Evolutionary conservation across 805 yeast genomes (phyloP).

Genomic region (Candida broadrunensis): DNA sequence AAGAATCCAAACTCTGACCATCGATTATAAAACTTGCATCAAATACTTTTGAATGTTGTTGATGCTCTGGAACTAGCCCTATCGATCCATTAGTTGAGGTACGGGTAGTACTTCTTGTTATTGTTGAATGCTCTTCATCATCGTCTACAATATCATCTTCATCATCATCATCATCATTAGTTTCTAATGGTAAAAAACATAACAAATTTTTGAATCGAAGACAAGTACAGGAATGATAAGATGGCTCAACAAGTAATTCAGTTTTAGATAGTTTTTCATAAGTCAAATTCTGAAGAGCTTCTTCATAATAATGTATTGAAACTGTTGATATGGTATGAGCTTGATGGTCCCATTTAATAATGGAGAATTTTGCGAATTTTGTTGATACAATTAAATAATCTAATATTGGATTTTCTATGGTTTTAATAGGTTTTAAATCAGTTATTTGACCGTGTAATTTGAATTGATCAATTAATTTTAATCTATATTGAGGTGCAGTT

Average conservation of each 20-base stretch:
- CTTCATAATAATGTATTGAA: slow-evolving; percentile 85
- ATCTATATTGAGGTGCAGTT: slow-evolving; percentile 19
- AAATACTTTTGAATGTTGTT: not conserved
- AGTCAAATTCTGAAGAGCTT: slow-evolving; percentile 51
- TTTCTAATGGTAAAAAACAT: slow-evolving; percentile 66
- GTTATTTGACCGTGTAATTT: slow-evolving; percentile 68
- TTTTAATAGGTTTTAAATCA: slow-evolving; percentile 50
- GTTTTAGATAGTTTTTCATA: slow-evolving; percentile 42
- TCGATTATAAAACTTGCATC: slow-evolving; percentile 58
- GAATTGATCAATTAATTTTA: slow-evolving; percentile 55
- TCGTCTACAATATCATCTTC: slow-evolving; percentile 18
- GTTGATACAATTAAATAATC: slow-evolving; percentile 70
- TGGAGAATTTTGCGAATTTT: slow-evolving; percentile 71
- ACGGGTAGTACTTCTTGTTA: not conserved
- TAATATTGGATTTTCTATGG: slow-evolving; percentile 42
- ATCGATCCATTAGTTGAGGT: not conserved
- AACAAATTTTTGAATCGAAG: slow-evolving; percentile 65
- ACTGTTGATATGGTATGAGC: slow-evolving; percentile 60
- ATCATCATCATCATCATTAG: slow-evolving; percentile 12
- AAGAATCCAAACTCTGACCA: slow-evolving; percentile 53
- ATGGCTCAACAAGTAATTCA: slow-evolving; percentile 60
- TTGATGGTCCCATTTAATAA: slow-evolving; percentile 65
- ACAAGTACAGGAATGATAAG: slow-evolving; percentile 47
- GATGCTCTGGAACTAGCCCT: not conserved
- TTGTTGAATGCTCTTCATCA: not conserved